Conservation (phyloP, 2,329 filamentous ascomycete species). For the Catunica adiposa region DNA sequence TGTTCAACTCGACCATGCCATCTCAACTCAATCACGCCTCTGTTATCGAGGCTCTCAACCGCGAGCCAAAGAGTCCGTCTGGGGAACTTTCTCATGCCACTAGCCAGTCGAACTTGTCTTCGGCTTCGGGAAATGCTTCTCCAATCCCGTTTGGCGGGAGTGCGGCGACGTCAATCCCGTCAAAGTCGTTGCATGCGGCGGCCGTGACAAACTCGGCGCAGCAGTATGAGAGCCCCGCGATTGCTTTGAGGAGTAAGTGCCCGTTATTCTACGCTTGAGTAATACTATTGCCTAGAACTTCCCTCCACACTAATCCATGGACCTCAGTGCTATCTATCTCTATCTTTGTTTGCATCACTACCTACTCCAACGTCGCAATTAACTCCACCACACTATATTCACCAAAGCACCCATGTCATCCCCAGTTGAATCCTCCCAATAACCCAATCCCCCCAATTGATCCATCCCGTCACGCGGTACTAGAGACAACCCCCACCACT, state of each 20-base stretch:
- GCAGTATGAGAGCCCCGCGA: constrained; percentile 18
- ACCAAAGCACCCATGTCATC: no score
- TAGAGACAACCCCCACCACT: neutral
- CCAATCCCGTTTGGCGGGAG: neutral
- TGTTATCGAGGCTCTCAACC: no score
- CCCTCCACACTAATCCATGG: no score
- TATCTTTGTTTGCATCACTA: neutral
- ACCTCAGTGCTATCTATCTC: neutral
- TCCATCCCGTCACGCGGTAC: neutral
- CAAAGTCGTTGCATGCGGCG: constrained; percentile 50
- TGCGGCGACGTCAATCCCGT: neutral
- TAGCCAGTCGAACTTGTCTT: neutral
- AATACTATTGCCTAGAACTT: no score
- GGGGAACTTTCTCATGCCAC: neutral
- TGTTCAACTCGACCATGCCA: no score
- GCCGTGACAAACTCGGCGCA: constrained; percentile 65
- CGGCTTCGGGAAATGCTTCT: neutral
- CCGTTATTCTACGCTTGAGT: neutral
- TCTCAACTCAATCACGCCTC: no score
- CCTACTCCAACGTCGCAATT: no score
- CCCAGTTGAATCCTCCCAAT: no score
- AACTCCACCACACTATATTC: neutral
- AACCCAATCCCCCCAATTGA: no score
- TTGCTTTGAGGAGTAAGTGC: neutral
- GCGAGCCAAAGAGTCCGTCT: no score